These are phyloP conservation scores for Chenopodium formosanum DNA, from an alignment of 148 eudicot genomes.

Conservation along the genomic window DNA sequence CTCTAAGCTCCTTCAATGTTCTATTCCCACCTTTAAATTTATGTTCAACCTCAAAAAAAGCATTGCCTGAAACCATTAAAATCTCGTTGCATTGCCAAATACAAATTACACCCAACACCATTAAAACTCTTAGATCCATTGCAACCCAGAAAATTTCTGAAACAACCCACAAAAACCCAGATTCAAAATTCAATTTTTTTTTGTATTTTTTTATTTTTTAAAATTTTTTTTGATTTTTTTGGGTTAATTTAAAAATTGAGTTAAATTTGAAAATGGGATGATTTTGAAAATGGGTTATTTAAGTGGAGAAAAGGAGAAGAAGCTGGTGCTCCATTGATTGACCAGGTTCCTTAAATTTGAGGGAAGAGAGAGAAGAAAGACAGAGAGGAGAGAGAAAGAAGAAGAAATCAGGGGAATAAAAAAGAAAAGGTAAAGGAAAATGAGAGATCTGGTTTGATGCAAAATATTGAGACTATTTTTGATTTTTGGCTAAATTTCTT, in stretches of 20 bases:
- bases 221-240: background rate
- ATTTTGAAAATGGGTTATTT: background rate
- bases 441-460: slow-evolving; percentile 14
- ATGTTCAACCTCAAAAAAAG: slow-evolving; percentile 54
- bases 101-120: slow-evolving; percentile 23
- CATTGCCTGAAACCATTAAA: slow-evolving; percentile 35
- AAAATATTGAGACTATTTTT: background rate
- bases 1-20: slow-evolving; percentile 39
- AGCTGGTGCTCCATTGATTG: slow-evolving; percentile 22
- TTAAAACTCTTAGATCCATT: slow-evolving; percentile 29
- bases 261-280: background rate
- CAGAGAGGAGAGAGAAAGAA: slow-evolving; percentile 13
- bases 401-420: background rate
- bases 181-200: slow-evolving; percentile 17
- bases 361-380: background rate
- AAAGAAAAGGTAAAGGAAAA: background rate
- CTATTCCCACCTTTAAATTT: slow-evolving; percentile 43
- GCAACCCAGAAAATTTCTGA: background rate
- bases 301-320: slow-evolving; percentile 1
- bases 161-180: slow-evolving; percentile 14
- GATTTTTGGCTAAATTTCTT: background rate
- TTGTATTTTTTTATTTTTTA: no score
- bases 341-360: slow-evolving; percentile 17
- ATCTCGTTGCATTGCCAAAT: slow-evolving; percentile 21
- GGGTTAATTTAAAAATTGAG: background rate